Percentiles rank a stretch among this genome's conserved stretches.
phyloP scores from a whole-genome alignment of 495 filamentous ascomycete species.

The Poronia punctata region DNA sequence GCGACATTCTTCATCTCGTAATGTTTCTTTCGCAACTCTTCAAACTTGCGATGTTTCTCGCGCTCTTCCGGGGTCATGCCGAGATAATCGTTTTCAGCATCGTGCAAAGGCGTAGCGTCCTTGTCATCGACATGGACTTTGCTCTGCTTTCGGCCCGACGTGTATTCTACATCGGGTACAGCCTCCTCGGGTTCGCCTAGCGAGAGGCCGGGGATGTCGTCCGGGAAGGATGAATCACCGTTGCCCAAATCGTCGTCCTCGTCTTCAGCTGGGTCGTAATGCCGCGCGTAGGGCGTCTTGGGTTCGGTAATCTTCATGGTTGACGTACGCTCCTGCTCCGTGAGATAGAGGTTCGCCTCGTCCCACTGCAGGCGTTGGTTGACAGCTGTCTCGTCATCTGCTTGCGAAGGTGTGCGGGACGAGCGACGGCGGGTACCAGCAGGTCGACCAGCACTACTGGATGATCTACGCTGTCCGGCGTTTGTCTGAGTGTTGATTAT shows the following conservation, averaged over 20 bases:
- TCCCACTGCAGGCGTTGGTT: constrained; percentile 89
- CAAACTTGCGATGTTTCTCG: constrained; percentile 87
- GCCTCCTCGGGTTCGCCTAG: constrained; percentile 91
- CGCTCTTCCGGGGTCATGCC: constrained; percentile 67
- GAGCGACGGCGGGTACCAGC: constrained; percentile 65
- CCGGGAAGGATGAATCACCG: constrained; percentile 50
- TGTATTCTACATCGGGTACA: constrained; percentile 39
- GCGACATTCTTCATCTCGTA: constrained; percentile 99
- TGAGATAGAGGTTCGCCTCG: constrained; percentile 91
- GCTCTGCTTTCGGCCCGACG: constrained; percentile 45
- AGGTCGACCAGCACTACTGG: constrained; percentile 55
- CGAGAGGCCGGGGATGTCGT: constrained; percentile 86
- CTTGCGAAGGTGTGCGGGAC: constrained; percentile 34
- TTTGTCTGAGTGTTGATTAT: constrained; percentile 91
- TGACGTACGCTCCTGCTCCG: constrained; percentile 86
- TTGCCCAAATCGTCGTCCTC: constrained; percentile 70
- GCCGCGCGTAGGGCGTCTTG: constrained; percentile 89
- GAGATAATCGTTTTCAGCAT: constrained; percentile 49
- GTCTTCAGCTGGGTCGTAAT: constrained; percentile 85
- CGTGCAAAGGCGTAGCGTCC: constrained; percentile 40
- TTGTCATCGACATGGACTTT: constrained; percentile 63
- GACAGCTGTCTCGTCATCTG: constrained; percentile 33
- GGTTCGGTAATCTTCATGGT: constrained; percentile 99
- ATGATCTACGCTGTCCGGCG: constrained; percentile 82
- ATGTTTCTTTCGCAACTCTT: constrained; percentile 85